Conservation (phyloP, 306 rosid species). For the Sophora flavescens region DNA sequence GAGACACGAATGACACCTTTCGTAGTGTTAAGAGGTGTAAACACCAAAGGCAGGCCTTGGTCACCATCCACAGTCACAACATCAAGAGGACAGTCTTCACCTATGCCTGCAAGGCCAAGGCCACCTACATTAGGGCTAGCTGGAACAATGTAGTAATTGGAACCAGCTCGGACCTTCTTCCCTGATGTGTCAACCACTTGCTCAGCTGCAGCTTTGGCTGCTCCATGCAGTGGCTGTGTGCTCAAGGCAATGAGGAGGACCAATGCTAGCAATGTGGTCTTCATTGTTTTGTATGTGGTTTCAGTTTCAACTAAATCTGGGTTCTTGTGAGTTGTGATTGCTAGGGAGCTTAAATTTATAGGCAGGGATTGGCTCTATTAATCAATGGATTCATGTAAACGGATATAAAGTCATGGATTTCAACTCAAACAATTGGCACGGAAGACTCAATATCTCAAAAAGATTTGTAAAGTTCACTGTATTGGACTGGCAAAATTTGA, state of each 20-base stretch:
- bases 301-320: neutral
- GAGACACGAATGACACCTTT: slow-evolving; percentile 47
- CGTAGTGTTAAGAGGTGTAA: slow-evolving; percentile 41
- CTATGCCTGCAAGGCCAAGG: slow-evolving; percentile 24
- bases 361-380: no score
- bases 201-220: slow-evolving; percentile 26
- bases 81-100: slow-evolving; percentile 52
- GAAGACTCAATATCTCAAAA: no score
- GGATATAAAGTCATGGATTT: no score
- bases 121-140: slow-evolving; percentile 38
- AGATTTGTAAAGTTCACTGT: no score
- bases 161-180: slow-evolving; percentile 20
- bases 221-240: slow-evolving; percentile 14
- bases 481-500: no score
- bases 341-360: no score
- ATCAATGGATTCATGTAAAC: no score
- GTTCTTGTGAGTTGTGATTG: neutral
- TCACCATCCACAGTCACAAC: slow-evolving; percentile 44
- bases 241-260: neutral
- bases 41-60: slow-evolving; percentile 43
- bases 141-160: slow-evolving; percentile 40
- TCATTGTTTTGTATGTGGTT: slow-evolving; percentile 10
- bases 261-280: neutral
- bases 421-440: no score
- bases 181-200: slow-evolving; percentile 54